Percentiles rank a stretch among this genome's conserved stretches.
These are phyloP conservation scores for Euphorbia schlechtendalii DNA, from an alignment of 441 rosid genomes.

Conservation along the genomic window DNA sequence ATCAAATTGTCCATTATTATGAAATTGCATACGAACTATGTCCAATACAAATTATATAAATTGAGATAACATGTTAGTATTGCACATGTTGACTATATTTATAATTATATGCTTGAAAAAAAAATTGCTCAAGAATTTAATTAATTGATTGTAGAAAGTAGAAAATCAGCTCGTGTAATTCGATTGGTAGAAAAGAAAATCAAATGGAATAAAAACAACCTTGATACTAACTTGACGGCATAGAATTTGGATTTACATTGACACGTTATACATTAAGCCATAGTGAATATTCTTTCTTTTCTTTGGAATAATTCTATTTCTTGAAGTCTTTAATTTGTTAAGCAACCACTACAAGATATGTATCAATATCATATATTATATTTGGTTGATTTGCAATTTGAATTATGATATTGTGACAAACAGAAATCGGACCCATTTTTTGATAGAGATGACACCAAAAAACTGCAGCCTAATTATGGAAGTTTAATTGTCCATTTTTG, in stretches of 20 bases:
- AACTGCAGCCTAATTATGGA: no score
- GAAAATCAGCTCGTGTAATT: neutral
- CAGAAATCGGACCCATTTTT: neutral
- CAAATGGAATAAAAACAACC: neutral
- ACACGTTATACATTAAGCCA: neutral
- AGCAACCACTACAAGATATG: neutral
- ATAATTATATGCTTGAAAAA: no score
- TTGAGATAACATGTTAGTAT: no score
- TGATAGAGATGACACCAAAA: neutral
- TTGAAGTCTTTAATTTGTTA: neutral
- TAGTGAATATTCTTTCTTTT: neutral
- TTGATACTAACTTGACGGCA: slow-evolving; percentile 6
- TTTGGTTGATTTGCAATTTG: neutral
- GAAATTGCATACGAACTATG: no score
- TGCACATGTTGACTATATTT: no score
- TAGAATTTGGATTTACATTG: neutral
- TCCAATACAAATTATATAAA: no score
- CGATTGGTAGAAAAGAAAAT: neutral
- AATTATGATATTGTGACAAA: neutral
- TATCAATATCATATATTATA: no score
- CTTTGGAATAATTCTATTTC: neutral
- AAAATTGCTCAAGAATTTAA: no score
- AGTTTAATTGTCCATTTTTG: no score
- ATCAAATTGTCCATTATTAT: no score
- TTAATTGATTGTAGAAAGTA: neutral